Base-by-base conservation (phyloP, 768 basidiomycete genomes). In the Hygrophoropsis aurantiaca region DNA sequence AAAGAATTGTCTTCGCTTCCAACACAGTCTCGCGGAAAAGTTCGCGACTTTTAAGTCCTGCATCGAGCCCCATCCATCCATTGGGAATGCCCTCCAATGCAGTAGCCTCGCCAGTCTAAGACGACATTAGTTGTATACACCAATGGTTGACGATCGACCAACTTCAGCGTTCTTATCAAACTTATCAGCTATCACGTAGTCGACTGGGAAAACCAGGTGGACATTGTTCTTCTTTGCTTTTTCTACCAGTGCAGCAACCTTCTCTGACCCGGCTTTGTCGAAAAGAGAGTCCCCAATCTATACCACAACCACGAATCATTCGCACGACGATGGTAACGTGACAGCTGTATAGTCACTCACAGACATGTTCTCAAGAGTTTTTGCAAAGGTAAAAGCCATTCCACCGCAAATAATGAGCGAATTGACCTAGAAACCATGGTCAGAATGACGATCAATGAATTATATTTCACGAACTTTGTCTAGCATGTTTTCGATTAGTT, bases 341-440 rank as follows among this genome's bases (percentile, higher is more conserved):
- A 46, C 11, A 40, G 37, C 19, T 24, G 16, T 32, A n/a, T 8
- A 40, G 3, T 44, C 25, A 59, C 79, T 52, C 59, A 90, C 92
- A 40, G 81, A 65, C 38, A 93, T 77, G 51, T 82, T 77, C 48
- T 97, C 80, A 47, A 95, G 76, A 5, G 85, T 88, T 76, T 97
- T 98, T 72, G 94, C 93, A 81, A 99, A 99, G 47, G 95, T 99
- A 74, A 97, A 99, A 27, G 92, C 90, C 95, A 99, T 99, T 23
- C 95, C 95, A 61, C 95, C 95, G 54, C 92, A 89, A 57, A 99
- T 90, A 66, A 99, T 97, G 55, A 99, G 74, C 19, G 88, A 90
- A 72, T 99, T 76, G 70, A 98, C 95, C 90, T 93, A 52, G 49
- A 42, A 42, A 36, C 21, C 26, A 27, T 24, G 38, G 16, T 18